Evolutionary conservation across 176 grass and related monocot species (phyloP).

Genomic region (Paspalum notatum): DNA sequence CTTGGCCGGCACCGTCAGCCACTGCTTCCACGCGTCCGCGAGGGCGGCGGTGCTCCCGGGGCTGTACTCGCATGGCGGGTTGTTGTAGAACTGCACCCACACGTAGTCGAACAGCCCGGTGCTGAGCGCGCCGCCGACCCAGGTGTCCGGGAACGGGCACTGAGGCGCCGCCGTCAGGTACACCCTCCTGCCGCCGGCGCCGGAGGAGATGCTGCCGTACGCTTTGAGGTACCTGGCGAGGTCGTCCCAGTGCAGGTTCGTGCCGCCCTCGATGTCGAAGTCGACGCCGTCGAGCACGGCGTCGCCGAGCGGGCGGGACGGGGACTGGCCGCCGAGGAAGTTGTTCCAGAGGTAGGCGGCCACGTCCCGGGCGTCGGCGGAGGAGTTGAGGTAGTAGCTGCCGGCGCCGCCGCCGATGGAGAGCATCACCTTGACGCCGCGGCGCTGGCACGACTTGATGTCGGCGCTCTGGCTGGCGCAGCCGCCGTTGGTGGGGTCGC

Average conservation of each 20-base stretch:
- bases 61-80: conserved; percentile 37
- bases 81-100: conserved; percentile 51
- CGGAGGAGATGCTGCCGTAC: conserved; percentile 28
- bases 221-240: conserved; percentile 60
- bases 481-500: conserved; percentile 49
- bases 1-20: conserved; percentile 41
- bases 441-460: conserved; percentile 52
- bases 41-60: conserved; percentile 2
- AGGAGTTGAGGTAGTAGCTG: conserved; percentile 44
- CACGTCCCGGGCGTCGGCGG: conserved; percentile 35
- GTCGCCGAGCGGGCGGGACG: conserved; percentile 35
- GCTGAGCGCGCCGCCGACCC: conserved; percentile 45
- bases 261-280: conserved; percentile 72
- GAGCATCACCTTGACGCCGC: conserved; percentile 63
- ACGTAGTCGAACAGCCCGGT: conserved; percentile 48
- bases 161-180: conserved; percentile 52
- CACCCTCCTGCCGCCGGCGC: conserved; percentile 19
- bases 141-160: conserved; percentile 59
- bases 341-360: conserved; percentile 46
- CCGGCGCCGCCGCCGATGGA: conserved; percentile 57
- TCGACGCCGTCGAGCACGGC: conserved; percentile 55
- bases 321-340: conserved; percentile 42
- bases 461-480: conserved; percentile 46
- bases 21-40: conserved; percentile 51
- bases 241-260: conserved; percentile 54